Base-by-base conservation (phyloP, 768 basidiomycete genomes). In the Russula virescens region DNA sequence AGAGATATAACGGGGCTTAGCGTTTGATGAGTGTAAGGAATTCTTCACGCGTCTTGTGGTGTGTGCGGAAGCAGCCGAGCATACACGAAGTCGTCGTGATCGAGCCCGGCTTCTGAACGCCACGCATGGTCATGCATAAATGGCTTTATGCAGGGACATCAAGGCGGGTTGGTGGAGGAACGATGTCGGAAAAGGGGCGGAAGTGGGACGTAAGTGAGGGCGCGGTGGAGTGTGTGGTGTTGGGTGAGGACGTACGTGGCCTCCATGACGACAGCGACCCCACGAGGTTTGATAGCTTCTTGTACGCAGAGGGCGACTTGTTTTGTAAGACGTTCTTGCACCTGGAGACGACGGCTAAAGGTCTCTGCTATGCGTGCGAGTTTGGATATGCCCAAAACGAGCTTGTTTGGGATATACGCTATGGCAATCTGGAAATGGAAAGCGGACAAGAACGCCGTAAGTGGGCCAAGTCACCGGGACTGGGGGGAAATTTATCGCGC, bases 41-140 rank as follows among this genome's bases (percentile, higher is more conserved):
- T 74, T 98, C 97, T 76, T 97, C 95, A 34, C 97, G 84, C 38
- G 96, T 99, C 79, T 99, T 98, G 75, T 98, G 95, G 68, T 95
- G 91, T n/a, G 91, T 89, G 63, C 97, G 84, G 83, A 99, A 99
- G 73, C 94, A 97, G 18, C 97, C 97, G 56, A 98, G 79, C 97
- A 99, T 99, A 69, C 94, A 96, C 6, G 91, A 94, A 7, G 97
- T 99, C 49, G 94, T 89, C 0, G 97, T 99, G 25, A 90, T 84
- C 8, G 96, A 82, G 26, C 97, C 97, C 2, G 96, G 96, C 76
- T 99, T 99, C 76, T 99, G 97, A 10, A 99, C 97, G 58, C 97
- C 97, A 65, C 97, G 89, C 96, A 98, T 98, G 3, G 96, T 94
- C 97, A 99, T 99, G 72, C 96, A 98, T 74, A 98, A 82, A 75